phyloP scores from a whole-genome alignment of 139 green algal species.

The Diplosphaera chodatii region DNA sequence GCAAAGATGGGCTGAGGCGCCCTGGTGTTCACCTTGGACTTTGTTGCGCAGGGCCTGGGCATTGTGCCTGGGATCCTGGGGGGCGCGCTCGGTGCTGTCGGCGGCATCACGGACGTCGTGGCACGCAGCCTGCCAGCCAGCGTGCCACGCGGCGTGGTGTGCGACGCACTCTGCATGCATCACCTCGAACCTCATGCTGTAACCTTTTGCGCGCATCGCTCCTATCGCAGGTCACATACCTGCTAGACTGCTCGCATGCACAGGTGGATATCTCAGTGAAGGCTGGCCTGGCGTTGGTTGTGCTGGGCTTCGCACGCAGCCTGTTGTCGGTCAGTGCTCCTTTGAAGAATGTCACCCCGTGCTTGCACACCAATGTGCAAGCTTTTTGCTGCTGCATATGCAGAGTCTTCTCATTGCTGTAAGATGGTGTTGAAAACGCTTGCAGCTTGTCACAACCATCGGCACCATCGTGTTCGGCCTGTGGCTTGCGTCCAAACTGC shows the following conservation, averaged over 20 bases:
- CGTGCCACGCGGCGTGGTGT: neutral
- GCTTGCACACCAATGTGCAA: neutral
- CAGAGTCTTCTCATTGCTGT: no score
- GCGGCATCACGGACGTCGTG: neutral
- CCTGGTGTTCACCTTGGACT: no score
- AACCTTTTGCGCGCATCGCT: no score
- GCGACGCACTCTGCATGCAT: no score
- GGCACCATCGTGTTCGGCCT: constrained; percentile 32
- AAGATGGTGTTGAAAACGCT: neutral
- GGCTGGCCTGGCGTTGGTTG: constrained; percentile 29
- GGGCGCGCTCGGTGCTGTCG: neutral
- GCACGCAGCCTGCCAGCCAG: neutral
- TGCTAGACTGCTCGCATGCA: no score
- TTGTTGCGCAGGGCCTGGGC: no score
- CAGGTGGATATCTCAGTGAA: constrained; percentile 33
- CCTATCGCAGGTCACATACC: no score
- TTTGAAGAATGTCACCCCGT: neutral
- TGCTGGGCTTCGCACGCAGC: constrained; percentile 40
- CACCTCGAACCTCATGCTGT: no score
- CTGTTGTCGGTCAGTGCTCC: constrained; percentile 27
- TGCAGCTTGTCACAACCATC: constrained; percentile 33
- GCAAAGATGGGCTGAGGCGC: no score
- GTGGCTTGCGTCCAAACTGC: constrained; percentile 24
- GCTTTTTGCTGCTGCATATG: neutral
- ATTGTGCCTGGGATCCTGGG: neutral